Conservation (phyloP, 805 yeast genomes). For the Saturnispora halmiae region DNA sequence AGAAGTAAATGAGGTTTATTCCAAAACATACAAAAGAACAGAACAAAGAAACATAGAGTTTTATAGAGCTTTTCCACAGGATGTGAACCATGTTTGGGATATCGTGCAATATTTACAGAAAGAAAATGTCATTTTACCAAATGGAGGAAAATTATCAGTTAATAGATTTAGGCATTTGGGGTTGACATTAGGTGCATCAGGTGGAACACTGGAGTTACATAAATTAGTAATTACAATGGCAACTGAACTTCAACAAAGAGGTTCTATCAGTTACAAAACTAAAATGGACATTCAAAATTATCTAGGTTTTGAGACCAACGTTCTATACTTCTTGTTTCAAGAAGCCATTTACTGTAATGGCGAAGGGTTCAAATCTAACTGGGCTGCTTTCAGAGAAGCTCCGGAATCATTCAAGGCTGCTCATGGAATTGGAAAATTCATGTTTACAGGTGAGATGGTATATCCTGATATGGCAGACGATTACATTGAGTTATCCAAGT, state of each 20-base stretch:
- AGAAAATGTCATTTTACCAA: conserved; percentile 34
- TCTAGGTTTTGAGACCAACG: conserved; percentile 43
- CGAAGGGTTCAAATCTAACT: conserved; percentile 27
- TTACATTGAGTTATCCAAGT: conserved; percentile 32
- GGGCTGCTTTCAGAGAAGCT: conserved; percentile 39
- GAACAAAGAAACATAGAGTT: conserved; percentile 39
- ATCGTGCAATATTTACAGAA: conserved; percentile 30
- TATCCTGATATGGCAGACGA: conserved; percentile 43
- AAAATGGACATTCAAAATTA: conserved; percentile 28
- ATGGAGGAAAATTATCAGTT: conserved; percentile 40
- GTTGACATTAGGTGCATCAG: conserved; percentile 39
- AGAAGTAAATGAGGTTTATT: conserved; percentile 40
- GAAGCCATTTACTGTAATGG: conserved; percentile 52
- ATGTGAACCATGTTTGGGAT: conserved; percentile 29
- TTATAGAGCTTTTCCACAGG: conserved; percentile 42
- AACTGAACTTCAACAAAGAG: conserved; percentile 31
- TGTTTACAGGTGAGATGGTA: conserved; percentile 24
- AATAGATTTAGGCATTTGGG: conserved; percentile 50
- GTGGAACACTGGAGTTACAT: conserved; percentile 43
- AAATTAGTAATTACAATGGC: conserved; percentile 33
- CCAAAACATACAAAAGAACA: conserved; percentile 38
- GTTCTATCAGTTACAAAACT: conserved; percentile 32
- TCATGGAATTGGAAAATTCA: conserved; percentile 5
- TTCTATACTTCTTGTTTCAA: conserved; percentile 46
- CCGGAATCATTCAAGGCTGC: conserved; percentile 20